Evolutionary conservation across 1,284 basidiomycete genomes (phyloP), one percentile per base, ranked within the genome.

Genomic region (Calocybe gambosa): DNA sequence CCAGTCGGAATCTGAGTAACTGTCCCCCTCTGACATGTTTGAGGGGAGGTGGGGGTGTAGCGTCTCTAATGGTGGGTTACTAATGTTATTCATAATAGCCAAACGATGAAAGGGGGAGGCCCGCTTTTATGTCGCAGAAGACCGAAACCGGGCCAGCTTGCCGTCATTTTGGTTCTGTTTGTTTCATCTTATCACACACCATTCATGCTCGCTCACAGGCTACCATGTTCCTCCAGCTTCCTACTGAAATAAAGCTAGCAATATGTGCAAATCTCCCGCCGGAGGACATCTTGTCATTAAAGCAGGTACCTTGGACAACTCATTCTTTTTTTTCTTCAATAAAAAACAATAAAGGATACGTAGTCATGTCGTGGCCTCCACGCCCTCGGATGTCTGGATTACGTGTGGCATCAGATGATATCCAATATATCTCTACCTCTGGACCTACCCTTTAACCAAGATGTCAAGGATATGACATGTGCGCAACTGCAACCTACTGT

Each of bases 1-100:
- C 85, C 85, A 87, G 64, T 87, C 84, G 28, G 82, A 85, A 66
- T 88, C 85, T 31, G 85, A 88, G 52, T 78, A 63, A 52, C 64
- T 75, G 60, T 84, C 84, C 52, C 73, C 59, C 59, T 86, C 85
- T 55, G 80, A 78, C 58, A 75, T 66, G 49, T 58, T 52, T 40
- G 63, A 66, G 53, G 62, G 62, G 49, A 61, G 61, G 54, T 57
- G 54, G 50, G 62, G 57, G 47, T 61, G 48, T 47, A 51, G 42
- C 50, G 60, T 58, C 50, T 50, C 50, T 54, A 64, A 61, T 54
- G 62, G 63, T 57, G 62, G 58, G 56, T 46, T 56, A 52, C 54
- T 55, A 29, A 29, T 34, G 43, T 54, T 58, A 58, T 60, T 60
- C 59, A 63, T 64, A 50, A 49, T 29, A 25, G 42, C 40, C 29